Evolutionary conservation across 2,329 filamentous ascomycete species (phyloP).

Genomic region (Pseudogymnoascus sp.): DNA sequence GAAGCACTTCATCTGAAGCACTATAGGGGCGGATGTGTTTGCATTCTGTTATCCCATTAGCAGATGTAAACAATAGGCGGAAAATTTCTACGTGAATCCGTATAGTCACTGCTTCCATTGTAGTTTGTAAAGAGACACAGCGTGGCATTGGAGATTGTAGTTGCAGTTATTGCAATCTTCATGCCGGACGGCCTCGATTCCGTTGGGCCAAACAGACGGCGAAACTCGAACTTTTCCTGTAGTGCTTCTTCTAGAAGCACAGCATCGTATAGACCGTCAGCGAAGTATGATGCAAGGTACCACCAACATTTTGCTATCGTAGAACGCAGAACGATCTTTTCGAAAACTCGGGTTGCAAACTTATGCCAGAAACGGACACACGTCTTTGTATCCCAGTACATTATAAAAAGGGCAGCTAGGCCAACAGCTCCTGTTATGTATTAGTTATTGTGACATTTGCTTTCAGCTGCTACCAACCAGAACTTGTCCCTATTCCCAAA

Average conservation of each 20-base stretch:
- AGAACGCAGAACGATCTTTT: conserved; percentile 1
- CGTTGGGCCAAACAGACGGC: conserved; percentile 13
- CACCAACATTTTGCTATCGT: conserved; percentile 12
- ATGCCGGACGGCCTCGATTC: conserved; percentile 14
- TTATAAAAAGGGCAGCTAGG: conserved; percentile 15
- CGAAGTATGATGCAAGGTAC: conserved; percentile 12
- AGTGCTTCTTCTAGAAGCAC: conserved; percentile 15
- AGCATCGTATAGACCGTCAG: conserved; percentile 17
- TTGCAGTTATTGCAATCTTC: conserved; percentile 19
- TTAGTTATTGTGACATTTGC: conserved; percentile 5
- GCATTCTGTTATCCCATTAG: conserved; percentile 12
- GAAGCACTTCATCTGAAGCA: conserved; percentile 13
- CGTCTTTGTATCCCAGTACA: conserved; percentile 13
- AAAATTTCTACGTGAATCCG: conserved; percentile 12
- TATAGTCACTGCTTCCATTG: conserved; percentile 14
- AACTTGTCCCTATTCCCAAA: conserved; percentile 20
- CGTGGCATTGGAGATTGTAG: conserved; percentile 17
- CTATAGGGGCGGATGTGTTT: conserved; percentile 15
- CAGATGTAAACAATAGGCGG: background rate
- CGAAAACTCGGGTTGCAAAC: conserved; percentile 15
- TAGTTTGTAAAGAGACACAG: conserved; percentile 21
- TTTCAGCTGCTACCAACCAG: conserved; percentile 15
- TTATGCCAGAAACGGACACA: conserved; percentile 15
- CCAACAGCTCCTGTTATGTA: conserved; percentile 15
- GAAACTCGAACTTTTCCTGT: conserved; percentile 13